These are phyloP conservation scores for Saccharomycopsis microspora DNA, from an alignment of 805 yeast species.

Conservation along the genomic window DNA sequence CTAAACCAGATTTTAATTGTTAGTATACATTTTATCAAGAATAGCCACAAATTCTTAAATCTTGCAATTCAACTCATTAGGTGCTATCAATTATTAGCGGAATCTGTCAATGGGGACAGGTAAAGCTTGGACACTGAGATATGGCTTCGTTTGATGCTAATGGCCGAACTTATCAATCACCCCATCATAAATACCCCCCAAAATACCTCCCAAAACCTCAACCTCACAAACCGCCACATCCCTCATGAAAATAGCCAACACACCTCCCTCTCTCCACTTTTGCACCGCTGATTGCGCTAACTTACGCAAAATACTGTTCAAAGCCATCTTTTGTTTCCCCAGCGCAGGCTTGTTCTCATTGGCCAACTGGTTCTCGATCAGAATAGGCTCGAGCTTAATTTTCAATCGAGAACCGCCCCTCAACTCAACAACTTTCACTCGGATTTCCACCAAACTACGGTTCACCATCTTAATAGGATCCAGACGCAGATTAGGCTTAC, in stretches of 20 bases:
- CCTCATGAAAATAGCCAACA: neutral
- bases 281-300: constrained; percentile 1
- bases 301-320: constrained; percentile 1
- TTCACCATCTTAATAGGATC: constrained; percentile 1
- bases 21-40: too few relatives aligned
- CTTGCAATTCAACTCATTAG: too few relatives aligned
- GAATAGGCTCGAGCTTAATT: constrained; percentile 8
- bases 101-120: too few relatives aligned
- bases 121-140: too few relatives aligned
- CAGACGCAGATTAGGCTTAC: constrained; percentile 1
- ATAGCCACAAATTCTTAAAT: too few relatives aligned
- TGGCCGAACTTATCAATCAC: too few relatives aligned
- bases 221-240: too few relatives aligned
- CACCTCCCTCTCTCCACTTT: neutral
- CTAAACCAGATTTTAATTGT: too few relatives aligned
- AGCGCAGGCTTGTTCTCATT: constrained; percentile 6
- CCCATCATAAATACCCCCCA: too few relatives aligned
- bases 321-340: constrained; percentile 2
- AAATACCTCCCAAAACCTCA: too few relatives aligned
- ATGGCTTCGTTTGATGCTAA: too few relatives aligned
- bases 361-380: constrained; percentile 13
- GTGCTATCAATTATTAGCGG: too few relatives aligned
- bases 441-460: constrained; percentile 4
- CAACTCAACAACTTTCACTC: neutral
- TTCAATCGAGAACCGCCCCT: neutral